Conservation (phyloP, 2,329 filamentous ascomycete species). For the Scedosporium apiospermum region DNA sequence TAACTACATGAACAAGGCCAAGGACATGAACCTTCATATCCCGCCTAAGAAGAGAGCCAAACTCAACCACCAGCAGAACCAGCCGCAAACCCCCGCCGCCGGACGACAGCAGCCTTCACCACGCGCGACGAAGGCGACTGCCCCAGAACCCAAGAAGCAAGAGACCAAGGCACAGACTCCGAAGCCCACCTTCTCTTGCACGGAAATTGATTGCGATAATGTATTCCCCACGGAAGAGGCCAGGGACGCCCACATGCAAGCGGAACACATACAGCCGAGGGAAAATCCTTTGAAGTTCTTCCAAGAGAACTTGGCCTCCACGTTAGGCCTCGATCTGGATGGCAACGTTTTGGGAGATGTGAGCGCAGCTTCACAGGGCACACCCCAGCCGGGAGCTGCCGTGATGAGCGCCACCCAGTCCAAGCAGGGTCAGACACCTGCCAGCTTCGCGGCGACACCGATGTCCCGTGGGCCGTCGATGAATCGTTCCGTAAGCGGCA, state of each 20-base stretch:
- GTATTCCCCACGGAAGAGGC: conserved; percentile 47
- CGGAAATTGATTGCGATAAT: conserved; percentile 44
- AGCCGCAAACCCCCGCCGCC: conserved; percentile 28
- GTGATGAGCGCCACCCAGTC: conserved; percentile 32
- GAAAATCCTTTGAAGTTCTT: conserved; percentile 46
- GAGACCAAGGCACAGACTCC: conserved; percentile 19
- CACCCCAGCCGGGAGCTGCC: conserved; percentile 15
- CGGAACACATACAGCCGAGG: conserved; percentile 48
- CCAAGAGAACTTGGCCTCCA: conserved; percentile 36
- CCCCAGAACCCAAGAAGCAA: conserved; percentile 9
- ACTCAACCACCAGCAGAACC: conserved; percentile 29
- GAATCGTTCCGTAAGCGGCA: conserved; percentile 36
- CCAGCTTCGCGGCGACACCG: conserved; percentile 28
- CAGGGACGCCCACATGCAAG: conserved; percentile 41
- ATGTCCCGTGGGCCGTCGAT: conserved; percentile 42
- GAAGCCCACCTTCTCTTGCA: conserved; percentile 38
- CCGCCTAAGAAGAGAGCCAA: conserved; percentile 52
- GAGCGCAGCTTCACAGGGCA: conserved; percentile 14
- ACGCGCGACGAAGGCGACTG: conserved; percentile 19
- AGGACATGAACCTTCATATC: conserved; percentile 45
- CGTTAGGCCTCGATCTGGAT: conserved; percentile 42
- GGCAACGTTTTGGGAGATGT: conserved; percentile 29
- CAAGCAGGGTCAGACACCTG: conserved; percentile 38
- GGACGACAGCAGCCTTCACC: conserved; percentile 34
- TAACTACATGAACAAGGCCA: conserved; percentile 40